Base-by-base conservation (phyloP, 75 land plant genomes). In the Ceratopteris richardii region DNA sequence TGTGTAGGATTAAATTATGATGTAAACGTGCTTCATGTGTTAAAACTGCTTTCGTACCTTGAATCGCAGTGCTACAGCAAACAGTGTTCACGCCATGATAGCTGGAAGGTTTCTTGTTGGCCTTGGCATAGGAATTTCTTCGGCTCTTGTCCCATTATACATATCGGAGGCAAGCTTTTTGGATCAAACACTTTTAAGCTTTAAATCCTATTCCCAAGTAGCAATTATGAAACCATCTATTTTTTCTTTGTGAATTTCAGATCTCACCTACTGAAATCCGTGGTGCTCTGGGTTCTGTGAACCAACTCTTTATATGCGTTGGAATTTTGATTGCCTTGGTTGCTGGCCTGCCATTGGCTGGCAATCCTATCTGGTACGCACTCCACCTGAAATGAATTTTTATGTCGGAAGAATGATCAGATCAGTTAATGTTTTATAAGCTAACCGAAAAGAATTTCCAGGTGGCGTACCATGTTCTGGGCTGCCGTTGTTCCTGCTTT, bases 381-480 rank as follows among this genome's bases (percentile, higher is more conserved):
- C 7, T 4, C 17, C 17, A 46, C 17, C 50, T 46, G 42, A 14
- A 40, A 40, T 40, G 42, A 40, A 40, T 40, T n/a, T n/a, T n/a
- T n/a, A n/a, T n/a, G n/a, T n/a, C n/a, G n/a, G n/a, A n/a, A n/a
- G n/a, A n/a, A n/a, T n/a, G n/a, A n/a, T n/a, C n/a, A n/a, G n/a
- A n/a, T n/a, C n/a, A n/a, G n/a, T n/a, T n/a, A n/a, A n/a, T n/a
- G n/a, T n/a, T n/a, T n/a, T n/a, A n/a, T n/a, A n/a, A n/a, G n/a
- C n/a, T n/a, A n/a, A n/a, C n/a, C n/a, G n/a, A n/a, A n/a, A n/a
- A n/a, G 25, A 29, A 53, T 48, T 23, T 23, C 29, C 66, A 94
- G 98, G 98, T 94, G 98, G 98, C 80, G 98, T 55, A 72, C 77
- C 31, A 94, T 94, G 98, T 94, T 94, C 67, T 79, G 68, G 29